Conservation (phyloP, 495 filamentous ascomycete genomes). For the Geopyxis carbonaria region DNA sequence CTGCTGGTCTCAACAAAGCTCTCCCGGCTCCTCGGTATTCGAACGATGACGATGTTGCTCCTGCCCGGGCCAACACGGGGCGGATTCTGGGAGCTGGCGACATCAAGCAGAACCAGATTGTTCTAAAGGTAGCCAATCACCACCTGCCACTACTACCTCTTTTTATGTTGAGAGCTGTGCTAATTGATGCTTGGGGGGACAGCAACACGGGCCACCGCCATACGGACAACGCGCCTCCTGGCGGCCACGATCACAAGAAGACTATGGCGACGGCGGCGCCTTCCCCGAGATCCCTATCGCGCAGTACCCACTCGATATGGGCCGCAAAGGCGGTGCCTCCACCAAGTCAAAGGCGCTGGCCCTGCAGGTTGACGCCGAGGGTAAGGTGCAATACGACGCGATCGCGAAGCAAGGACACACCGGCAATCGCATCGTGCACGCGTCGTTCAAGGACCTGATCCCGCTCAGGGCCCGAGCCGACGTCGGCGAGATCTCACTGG, state of each 20-base stretch:
- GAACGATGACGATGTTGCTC: slow-evolving; percentile 67
- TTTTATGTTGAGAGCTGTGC: no score
- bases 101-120: slow-evolving; percentile 71
- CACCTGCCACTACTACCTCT: neutral
- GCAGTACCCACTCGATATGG: slow-evolving; percentile 93
- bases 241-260: slow-evolving; percentile 70
- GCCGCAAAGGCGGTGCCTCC: slow-evolving; percentile 46
- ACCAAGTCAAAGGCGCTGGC: slow-evolving; percentile 72
- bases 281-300: slow-evolving; percentile 90
- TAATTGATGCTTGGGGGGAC: slow-evolving; percentile 6
- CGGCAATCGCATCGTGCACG: slow-evolving; percentile 70
- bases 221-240: slow-evolving; percentile 74
- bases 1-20: slow-evolving; percentile 59
- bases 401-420: slow-evolving; percentile 83
- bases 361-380: slow-evolving; percentile 75
- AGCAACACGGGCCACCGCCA: slow-evolving; percentile 71
- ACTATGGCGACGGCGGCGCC: slow-evolving; percentile 90
- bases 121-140: slow-evolving; percentile 46
- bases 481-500: slow-evolving; percentile 81
- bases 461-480: slow-evolving; percentile 85
- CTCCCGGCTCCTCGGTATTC: slow-evolving; percentile 82
- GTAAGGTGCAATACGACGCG: slow-evolving; percentile 90
- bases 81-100: slow-evolving; percentile 61
- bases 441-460: slow-evolving; percentile 93
- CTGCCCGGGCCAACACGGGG: slow-evolving; percentile 36